phyloP scores from a whole-genome alignment of 306 rosid species.

The Cercis canadensis region DNA sequence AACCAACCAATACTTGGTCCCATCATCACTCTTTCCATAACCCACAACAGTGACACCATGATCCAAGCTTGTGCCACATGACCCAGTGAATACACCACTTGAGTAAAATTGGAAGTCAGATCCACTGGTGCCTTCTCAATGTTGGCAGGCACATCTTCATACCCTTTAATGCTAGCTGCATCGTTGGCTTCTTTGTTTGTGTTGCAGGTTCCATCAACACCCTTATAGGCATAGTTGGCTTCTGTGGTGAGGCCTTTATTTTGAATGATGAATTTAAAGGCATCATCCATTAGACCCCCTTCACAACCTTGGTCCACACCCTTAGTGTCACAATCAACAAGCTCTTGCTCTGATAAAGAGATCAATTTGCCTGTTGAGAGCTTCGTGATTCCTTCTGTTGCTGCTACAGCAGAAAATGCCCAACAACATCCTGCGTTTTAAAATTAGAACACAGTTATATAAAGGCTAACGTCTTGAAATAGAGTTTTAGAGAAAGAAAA shows the following conservation, averaged over 20 bases:
- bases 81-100: slow-evolving; percentile 40
- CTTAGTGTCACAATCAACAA: slow-evolving; percentile 46
- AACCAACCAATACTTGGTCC: slow-evolving; percentile 40
- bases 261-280: slow-evolving; percentile 43
- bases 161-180: slow-evolving; percentile 44
- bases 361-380: slow-evolving; percentile 34
- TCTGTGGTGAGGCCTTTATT: slow-evolving; percentile 43
- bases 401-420: slow-evolving; percentile 53
- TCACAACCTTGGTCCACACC: slow-evolving; percentile 44
- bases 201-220: slow-evolving; percentile 31
- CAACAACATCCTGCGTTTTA: slow-evolving; percentile 37
- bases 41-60: slow-evolving; percentile 50
- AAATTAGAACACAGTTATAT: background rate
- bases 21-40: slow-evolving; percentile 30
- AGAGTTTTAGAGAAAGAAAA: background rate
- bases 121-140: slow-evolving; percentile 46
- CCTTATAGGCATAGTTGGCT: slow-evolving; percentile 37
- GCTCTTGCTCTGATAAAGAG: slow-evolving; percentile 49
- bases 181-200: slow-evolving; percentile 7
- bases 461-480: background rate
- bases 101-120: slow-evolving; percentile 44
- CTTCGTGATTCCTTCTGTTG: slow-evolving; percentile 43
- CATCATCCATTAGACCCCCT: slow-evolving; percentile 46
- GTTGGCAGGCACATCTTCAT: slow-evolving; percentile 43
- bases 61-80: slow-evolving; percentile 41